A percentile compares a stretch with the other conserved stretches of the same genome.
phyloP scores from a whole-genome alignment of 805 yeast genomes.

The Yarrowia hollandica region DNA sequence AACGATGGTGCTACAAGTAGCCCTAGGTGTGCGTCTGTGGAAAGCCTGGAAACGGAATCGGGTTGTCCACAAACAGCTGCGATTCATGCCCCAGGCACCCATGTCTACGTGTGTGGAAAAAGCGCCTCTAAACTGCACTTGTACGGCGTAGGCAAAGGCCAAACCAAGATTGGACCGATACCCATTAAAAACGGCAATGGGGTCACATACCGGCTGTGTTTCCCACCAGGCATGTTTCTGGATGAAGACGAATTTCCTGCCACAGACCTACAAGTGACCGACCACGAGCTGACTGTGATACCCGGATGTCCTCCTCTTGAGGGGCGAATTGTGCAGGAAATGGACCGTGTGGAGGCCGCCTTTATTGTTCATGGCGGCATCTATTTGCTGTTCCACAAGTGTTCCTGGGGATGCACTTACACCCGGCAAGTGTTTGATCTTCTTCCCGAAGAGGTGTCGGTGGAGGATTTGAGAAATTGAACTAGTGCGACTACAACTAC shows the following conservation, averaged over 20 bases:
- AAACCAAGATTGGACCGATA: not conserved
- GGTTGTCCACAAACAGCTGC: no score
- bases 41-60: not conserved
- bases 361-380: not conserved
- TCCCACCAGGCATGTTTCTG: constrained; percentile 3
- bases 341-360: not conserved
- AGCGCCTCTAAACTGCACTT: not conserved
- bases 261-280: not conserved
- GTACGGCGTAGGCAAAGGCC: not conserved
- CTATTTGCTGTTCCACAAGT: not conserved
- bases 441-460: not conserved
- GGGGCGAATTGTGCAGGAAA: not conserved
- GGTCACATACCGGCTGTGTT: not conserved
- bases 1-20: not conserved
- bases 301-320: constrained; percentile 1
- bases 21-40: not conserved
- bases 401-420: constrained; percentile 1
- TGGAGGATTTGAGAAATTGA: not conserved
- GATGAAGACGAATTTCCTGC: not conserved
- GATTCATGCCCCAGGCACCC: not conserved
- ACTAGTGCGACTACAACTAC: not conserved
- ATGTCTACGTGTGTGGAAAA: not conserved
- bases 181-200: not conserved
- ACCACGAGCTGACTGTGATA: not conserved
- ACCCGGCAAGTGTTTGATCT: not conserved